Percentiles rank a stretch among this genome's conserved stretches.
Conservation (phyloP, 1,284 basidiomycete species). For the Cystobasidium pallidum region DNA sequence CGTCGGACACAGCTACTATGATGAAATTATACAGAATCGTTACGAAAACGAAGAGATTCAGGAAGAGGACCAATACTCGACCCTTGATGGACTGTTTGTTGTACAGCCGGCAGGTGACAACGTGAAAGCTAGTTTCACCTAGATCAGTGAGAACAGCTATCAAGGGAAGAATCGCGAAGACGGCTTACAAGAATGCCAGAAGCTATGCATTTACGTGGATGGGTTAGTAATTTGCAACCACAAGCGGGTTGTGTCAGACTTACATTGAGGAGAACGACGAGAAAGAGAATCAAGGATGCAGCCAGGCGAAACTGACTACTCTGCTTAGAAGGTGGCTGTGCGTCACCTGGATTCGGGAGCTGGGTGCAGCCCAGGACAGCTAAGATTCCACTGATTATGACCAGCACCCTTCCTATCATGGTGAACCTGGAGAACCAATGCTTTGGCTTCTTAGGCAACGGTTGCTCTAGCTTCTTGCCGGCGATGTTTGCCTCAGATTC, state of each 20-base stretch:
- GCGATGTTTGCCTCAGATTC: neutral
- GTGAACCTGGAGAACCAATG: conserved; percentile 40
- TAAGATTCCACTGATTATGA: conserved; percentile 24
- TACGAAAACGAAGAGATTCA: conserved; percentile 39
- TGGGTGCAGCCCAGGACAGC: conserved; percentile 21
- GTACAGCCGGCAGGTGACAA: neutral
- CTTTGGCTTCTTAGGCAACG: conserved; percentile 12
- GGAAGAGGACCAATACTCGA: conserved; percentile 20
- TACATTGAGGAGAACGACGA: conserved; percentile 30
- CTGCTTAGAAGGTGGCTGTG: conserved; percentile 16
- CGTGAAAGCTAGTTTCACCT: conserved; percentile 8
- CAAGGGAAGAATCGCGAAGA: neutral
- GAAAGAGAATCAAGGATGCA: conserved; percentile 30
- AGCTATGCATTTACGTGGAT: too few species aligned
- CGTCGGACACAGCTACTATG: conserved; percentile 41
- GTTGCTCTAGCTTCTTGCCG: conserved; percentile 16
- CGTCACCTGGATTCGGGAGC: conserved; percentile 33
- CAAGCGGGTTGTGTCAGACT: neutral
- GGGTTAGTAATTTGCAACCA: too few species aligned
- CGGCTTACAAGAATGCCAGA: conserved; percentile 23
- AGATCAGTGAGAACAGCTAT: too few species aligned
- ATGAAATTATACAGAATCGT: conserved; percentile 40
- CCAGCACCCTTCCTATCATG: conserved; percentile 15
- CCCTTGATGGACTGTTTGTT: conserved; percentile 7
- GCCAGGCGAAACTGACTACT: conserved; percentile 32